Conservation (phyloP, 2,329 filamentous ascomycete genomes). For the Xylariaceae sp. region DNA sequence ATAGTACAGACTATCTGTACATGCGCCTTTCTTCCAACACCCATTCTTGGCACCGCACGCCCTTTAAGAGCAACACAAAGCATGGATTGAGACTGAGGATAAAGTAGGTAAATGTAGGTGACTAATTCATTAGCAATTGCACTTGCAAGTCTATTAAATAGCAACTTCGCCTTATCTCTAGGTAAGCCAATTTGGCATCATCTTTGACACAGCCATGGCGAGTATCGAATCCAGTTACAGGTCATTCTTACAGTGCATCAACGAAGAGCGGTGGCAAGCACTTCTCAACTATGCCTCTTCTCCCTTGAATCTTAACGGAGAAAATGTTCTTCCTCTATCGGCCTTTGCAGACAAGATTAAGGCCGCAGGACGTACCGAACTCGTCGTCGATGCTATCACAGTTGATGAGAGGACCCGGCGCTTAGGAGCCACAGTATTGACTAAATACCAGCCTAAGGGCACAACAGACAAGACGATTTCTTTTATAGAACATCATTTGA, state of each 20-base stretch:
- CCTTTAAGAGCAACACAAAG: too few relatives aligned
- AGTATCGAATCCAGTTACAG: constrained; percentile 25
- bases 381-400: constrained; percentile 29
- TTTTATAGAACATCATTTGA: constrained; percentile 26
- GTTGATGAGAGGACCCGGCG: constrained; percentile 26
- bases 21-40: too few relatives aligned
- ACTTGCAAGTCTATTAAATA: too few relatives aligned
- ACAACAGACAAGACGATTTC: background rate
- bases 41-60: too few relatives aligned
- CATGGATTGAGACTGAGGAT: too few relatives aligned
- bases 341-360: constrained; percentile 24
- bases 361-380: constrained; percentile 16
- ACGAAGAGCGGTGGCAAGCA: constrained; percentile 30
- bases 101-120: too few relatives aligned
- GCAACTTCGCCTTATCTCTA: too few relatives aligned
- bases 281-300: constrained; percentile 26
- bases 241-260: constrained; percentile 29
- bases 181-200: too few relatives aligned
- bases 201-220: too few relatives aligned
- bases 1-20: too few relatives aligned
- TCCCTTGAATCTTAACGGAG: constrained; percentile 22
- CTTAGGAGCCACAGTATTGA: constrained; percentile 22
- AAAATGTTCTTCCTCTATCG: constrained; percentile 17
- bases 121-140: too few relatives aligned
- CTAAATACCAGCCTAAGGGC: constrained; percentile 10